Conservation (phyloP, 73 alveolate species). For the Tetrahymena thermophila region DNA sequence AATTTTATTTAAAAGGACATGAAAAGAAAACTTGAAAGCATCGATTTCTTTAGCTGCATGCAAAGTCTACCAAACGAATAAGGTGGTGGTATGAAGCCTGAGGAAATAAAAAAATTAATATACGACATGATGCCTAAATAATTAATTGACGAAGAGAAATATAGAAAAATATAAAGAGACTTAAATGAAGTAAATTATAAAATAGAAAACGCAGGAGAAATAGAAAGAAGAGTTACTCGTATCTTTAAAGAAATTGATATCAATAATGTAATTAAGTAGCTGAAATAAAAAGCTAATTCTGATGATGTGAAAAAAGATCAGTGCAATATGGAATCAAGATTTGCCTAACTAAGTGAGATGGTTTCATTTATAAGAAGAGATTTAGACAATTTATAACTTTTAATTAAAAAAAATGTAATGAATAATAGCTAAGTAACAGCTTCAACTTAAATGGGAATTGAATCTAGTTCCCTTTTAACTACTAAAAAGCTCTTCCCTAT, state of each 20-base stretch:
- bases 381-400: constrained; percentile 9
- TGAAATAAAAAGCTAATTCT: constrained; percentile 15
- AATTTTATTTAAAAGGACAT: neutral
- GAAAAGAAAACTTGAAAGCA: neutral
- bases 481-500: constrained; percentile 37
- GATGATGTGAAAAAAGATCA: constrained; percentile 32
- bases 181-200: constrained; percentile 9
- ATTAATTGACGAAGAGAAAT: constrained; percentile 28
- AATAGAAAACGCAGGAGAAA: constrained; percentile 34
- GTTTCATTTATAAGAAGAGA: constrained; percentile 28
- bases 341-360: constrained; percentile 18
- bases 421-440: neutral
- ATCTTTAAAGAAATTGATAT: constrained; percentile 35
- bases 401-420: constrained; percentile 10
- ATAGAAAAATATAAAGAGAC: constrained; percentile 23
- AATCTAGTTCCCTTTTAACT: constrained; percentile 2
- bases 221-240: constrained; percentile 39
- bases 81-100: neutral
- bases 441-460: neutral
- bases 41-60: neutral
- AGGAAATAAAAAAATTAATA: neutral
- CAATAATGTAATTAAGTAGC: constrained; percentile 14
- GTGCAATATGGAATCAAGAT: neutral
- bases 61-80: neutral
- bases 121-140: neutral